Base-by-base conservation (phyloP, 345 rosid genomes). In the Microcos paniculata region DNA sequence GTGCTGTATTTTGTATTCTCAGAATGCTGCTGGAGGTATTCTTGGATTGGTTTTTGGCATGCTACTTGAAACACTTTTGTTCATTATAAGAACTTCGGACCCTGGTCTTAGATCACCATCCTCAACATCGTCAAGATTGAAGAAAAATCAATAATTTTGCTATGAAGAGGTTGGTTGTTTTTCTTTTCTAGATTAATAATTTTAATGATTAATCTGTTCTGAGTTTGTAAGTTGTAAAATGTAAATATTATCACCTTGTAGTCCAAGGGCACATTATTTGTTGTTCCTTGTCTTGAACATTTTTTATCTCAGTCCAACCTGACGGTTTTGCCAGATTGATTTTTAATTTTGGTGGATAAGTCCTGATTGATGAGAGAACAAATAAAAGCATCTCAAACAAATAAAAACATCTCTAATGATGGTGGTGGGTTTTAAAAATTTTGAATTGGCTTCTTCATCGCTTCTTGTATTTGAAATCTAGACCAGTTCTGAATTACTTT, bases 1-100 rank as follows among this genome's bases (percentile, higher is more conserved):
- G n/a, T 72, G 30, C 15, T 40, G 0, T 13, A 3, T 14, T 42
- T 71, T 23, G 53, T 35, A 28, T 6, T 51, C 80, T 45, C 87
- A 91, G 99, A 91, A 89, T 84, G 96, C 97, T 64, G 92, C 96
- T 77, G 99, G 99, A 80, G 99, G 98, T 59, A 89, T 95, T 77
- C 93, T 95, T 73, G 98, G 97, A 72, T 75, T 95, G 78, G 99
- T 95, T 79, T 45, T 79, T 11, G 97, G 88, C 42, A 95, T 95
- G 99, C 96, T 95, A 35, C 87, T 95, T 33, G 99, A 95, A 79
- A 95, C 97, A 4, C 86, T 95, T 81, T 88, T 93, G 56, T 95
- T 93, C 85, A 89, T 95, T 9, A 90, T 95, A 16, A 88, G 89
- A 84, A 89, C 88, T 72, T 88, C 97, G 26, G 80, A 61, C 79